phyloP scores from a whole-genome alignment of 305 asterid genomes.

The Plantago rigida region DNA sequence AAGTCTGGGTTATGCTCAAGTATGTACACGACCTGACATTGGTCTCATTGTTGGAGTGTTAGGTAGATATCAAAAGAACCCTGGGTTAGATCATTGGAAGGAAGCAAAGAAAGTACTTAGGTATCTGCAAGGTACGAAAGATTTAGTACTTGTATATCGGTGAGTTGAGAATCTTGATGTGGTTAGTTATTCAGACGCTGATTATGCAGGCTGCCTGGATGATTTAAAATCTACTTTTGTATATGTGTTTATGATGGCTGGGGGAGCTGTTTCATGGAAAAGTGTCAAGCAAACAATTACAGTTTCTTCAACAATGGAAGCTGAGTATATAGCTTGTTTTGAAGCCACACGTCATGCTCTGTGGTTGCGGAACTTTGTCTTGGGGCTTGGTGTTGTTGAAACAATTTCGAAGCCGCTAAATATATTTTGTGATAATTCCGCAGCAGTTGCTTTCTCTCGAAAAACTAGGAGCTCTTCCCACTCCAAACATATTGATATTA shows the following conservation, averaged over 20 bases:
- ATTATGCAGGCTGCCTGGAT: too few species aligned
- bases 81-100: not conserved
- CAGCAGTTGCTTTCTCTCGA: not conserved
- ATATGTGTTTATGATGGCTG: too few species aligned
- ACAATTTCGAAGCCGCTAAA: not conserved
- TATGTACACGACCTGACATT: not conserved
- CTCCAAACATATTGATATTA: too few species aligned
- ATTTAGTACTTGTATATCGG: not conserved
- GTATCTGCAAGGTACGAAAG: not conserved
- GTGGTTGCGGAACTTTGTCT: not conserved
- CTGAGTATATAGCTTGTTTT: not conserved
- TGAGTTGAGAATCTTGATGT: too few species aligned
- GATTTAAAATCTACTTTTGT: too few species aligned
- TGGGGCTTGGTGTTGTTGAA: not conserved
- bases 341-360: not conserved
- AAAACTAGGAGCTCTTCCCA: too few species aligned
- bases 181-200: too few species aligned
- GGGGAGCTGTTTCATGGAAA: too few species aligned
- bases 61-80: slow-evolving; percentile 6
- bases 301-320: not conserved
- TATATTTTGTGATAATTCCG: slow-evolving; percentile 1
- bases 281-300: too few species aligned
- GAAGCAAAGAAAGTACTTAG: slow-evolving; percentile 2
- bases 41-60: not conserved
- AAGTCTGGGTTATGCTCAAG: not conserved